Percentiles rank a stretch among this genome's conserved stretches.
Conservation (phyloP, 2,329 filamentous ascomycete genomes). For the Trichoderma koningiopsis region DNA sequence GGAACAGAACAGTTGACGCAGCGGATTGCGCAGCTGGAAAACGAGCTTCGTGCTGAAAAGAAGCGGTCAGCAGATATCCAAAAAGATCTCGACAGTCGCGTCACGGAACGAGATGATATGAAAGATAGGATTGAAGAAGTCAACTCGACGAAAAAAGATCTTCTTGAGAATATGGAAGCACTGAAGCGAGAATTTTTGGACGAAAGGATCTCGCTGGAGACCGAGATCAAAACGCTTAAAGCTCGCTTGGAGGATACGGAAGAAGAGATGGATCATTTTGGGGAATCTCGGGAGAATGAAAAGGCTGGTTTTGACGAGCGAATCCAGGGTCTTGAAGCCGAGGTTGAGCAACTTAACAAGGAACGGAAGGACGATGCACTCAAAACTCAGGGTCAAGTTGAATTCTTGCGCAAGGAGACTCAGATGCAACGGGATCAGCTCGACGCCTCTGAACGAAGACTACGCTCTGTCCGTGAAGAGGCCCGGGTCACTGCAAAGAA, state of each 20-base stretch:
- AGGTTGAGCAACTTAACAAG: slow-evolving; percentile 66
- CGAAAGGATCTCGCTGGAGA: slow-evolving; percentile 80
- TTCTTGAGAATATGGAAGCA: slow-evolving; percentile 92
- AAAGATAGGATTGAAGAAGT: slow-evolving; percentile 78
- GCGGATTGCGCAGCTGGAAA: slow-evolving; percentile 67
- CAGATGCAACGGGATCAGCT: slow-evolving; percentile 61
- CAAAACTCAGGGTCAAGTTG: slow-evolving; percentile 63
- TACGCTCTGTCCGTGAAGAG: slow-evolving; percentile 59
- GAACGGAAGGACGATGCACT: slow-evolving; percentile 59
- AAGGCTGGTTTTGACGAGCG: slow-evolving; percentile 70
- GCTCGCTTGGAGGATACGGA: slow-evolving; percentile 83
- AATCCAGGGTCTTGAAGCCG: slow-evolving; percentile 67
- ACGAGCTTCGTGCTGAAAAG: slow-evolving; percentile 73
- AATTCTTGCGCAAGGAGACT: slow-evolving; percentile 63
- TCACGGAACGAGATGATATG: slow-evolving; percentile 60
- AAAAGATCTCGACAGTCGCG: slow-evolving; percentile 65
- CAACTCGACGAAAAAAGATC: slow-evolving; percentile 88
- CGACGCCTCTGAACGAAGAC: slow-evolving; percentile 59
- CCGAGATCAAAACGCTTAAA: slow-evolving; percentile 76
- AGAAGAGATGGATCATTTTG: slow-evolving; percentile 84
- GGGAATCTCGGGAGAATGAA: slow-evolving; percentile 82
- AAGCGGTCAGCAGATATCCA: slow-evolving; percentile 68
- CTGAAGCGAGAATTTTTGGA: slow-evolving; percentile 84
- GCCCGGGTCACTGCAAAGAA: slow-evolving; percentile 54
- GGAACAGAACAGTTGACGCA: slow-evolving; percentile 50